Evolutionary conservation across 202 grass and related monocot species (phyloP), one percentile per base, ranked within the genome.

Genomic region (Dendrocalamus latiflorus): DNA sequence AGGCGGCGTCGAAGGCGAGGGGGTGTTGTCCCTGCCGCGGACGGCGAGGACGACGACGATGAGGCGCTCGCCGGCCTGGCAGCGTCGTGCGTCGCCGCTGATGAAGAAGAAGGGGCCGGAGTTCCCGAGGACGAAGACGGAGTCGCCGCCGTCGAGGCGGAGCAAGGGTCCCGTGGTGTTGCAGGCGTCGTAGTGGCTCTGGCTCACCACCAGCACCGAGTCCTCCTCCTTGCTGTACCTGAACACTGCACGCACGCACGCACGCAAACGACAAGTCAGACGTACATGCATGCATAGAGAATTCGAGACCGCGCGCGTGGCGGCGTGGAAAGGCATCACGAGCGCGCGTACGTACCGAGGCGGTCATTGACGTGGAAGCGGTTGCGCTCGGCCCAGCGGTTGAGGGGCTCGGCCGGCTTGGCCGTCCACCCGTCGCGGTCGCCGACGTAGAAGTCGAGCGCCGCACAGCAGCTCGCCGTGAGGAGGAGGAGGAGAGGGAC

Each of bases 351-450:
- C 67, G 8, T 86, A 94, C 95, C 82, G 63, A 98, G 82, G 14
- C 68, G 84, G 74, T 98, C 95, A 50, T 95, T 82, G 87, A 98
- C 80, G 75, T 89, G 92, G 90, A 98, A 98, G 22, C 95, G 89
- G 34, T 78, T 93, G 68, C 87, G 87, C 58, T 71, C 82, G 22
- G 95, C 92, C 95, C 95, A 98, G 76, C 42, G 9, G 73, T 83
- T 85, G 89, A 80, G 81, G 6, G 57, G 51, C 59, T 95, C 92
- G 39, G 15, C 34, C 5, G 89, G 95, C 68, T 74, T 72, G 5
- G 79, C 9, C 58, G 79, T 72, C 95, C 95, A 98, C n/a, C 92
- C 90, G 74, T 41, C 68, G 16, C 33, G 33, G 16, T 83, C 90
- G 50, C 92, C 92, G 28, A 95, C 89, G 81, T 81, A 22, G 89